A percentile compares a stretch with the other conserved stretches of the same genome.
These are phyloP conservation scores for Carallia pectinifolia DNA, from an alignment of 345 rosid species.

Conservation along the genomic window DNA sequence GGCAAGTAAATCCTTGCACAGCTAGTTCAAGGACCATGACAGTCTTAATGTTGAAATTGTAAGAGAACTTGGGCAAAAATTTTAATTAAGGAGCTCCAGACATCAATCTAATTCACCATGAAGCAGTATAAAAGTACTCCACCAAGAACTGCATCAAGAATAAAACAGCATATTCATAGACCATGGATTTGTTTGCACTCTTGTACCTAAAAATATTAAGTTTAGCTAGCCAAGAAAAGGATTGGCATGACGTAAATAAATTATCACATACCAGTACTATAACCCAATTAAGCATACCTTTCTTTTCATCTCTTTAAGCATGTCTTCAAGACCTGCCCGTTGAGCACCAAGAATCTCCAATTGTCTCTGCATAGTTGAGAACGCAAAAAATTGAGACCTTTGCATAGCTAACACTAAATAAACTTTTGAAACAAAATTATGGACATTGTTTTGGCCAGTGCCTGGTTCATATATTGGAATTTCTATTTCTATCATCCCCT, in stretches of 20 bases:
- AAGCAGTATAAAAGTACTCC: too few species aligned
- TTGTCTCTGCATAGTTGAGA: slow-evolving; percentile 69
- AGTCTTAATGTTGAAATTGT: too few species aligned
- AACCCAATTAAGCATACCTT: slow-evolving; percentile 48
- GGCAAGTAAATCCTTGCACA: too few species aligned
- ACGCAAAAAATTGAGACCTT: slow-evolving; percentile 5
- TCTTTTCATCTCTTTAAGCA: slow-evolving; percentile 99
- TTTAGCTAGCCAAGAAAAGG: neutral
- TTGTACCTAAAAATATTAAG: neutral
- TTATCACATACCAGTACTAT: slow-evolving; percentile 1
- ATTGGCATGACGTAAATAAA: neutral
- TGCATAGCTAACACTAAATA: neutral
- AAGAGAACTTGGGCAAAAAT: too few species aligned
- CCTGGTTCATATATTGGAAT: too few species aligned
- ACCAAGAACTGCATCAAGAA: neutral
- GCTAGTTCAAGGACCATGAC: too few species aligned
- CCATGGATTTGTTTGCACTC: neutral
- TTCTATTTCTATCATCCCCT: too few species aligned
- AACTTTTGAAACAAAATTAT: neutral
- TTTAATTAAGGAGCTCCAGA: too few species aligned
- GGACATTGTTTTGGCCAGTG: neutral
- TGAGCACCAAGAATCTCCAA: slow-evolving; percentile 96
- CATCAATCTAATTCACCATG: too few species aligned
- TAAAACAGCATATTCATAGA: neutral
- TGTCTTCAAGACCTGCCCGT: slow-evolving; percentile 97